Evolutionary conservation across 1,139 yeast genomes (phyloP), one percentile per base, ranked within the genome.

Genomic region (Sugiyamaella castrensis): DNA sequence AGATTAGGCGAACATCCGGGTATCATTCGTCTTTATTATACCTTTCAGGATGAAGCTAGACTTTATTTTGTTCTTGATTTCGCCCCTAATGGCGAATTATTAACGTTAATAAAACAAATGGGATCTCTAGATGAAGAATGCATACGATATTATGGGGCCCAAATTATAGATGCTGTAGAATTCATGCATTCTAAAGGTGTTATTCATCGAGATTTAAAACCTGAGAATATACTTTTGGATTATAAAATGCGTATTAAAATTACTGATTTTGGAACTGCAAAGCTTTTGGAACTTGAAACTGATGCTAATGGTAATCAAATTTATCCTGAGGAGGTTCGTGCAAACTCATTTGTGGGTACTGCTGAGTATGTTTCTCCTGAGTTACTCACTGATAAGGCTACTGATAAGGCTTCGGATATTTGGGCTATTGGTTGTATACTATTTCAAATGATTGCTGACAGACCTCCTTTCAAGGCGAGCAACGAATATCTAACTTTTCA

Each of bases 261-360:
- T 48, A 92, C 98, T n/a, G 99, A 94, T 69, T 94, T 94, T 68
- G 99, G 99, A 26, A 94, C 98, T 1, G 98, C 98, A 1, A 91
- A 89, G 65, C 70, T 94, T 31, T 69, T 92, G 45, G 82, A 76
- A 41, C 76, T 71, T 24, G 58, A 70, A 51, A 72, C 72, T 11
- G 73, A 71, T 38, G 58, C 55, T 12, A 43, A 54, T 13, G 61
- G 60, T 8, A 57, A 53, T 16, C 47, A 58, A 8, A 55, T 55
- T 8, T 66, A 65, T 50, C 71, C 84, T n/a, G 61, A 71, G 13
- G 80, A 81, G 52, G 73, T 81, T 10, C 76, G 88, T 45, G 87
- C 95, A 7, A 88, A 82, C 51, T 91, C 98, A 0, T 84, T 84
- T 67, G 91, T 84, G 28, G 92, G 92, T 0, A 92, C 99, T 1